These are phyloP conservation scores for Didymella keratinophila DNA, from an alignment of 2,329 filamentous ascomycete genomes.

Conservation along the genomic window DNA sequence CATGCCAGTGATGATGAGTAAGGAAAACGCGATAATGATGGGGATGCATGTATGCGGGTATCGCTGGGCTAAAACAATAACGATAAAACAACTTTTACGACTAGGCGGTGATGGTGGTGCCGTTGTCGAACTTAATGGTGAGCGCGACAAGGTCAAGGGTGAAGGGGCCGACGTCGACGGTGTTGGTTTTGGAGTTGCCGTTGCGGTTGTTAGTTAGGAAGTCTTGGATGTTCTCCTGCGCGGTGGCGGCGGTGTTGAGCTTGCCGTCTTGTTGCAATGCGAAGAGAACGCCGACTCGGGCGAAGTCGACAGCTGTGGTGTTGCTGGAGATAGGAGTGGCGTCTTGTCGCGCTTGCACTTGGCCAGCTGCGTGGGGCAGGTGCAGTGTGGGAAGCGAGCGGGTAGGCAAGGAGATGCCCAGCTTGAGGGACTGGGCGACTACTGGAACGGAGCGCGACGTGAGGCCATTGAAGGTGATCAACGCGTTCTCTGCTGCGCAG, in stretches of 20 bases:
- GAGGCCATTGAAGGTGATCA: constrained; percentile 79
- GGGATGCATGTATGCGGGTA: constrained; percentile 23
- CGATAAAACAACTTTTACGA: constrained; percentile 14
- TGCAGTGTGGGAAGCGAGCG: constrained; percentile 37
- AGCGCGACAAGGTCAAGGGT: constrained; percentile 43
- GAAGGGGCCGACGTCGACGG: constrained; percentile 42
- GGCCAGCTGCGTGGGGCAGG: constrained; percentile 30
- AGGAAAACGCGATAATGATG: constrained; percentile 8
- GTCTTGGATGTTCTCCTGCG: constrained; percentile 54
- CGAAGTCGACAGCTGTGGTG: constrained; percentile 54
- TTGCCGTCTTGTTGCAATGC: constrained; percentile 54
- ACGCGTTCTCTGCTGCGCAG: constrained; percentile 83
- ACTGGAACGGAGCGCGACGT: constrained; percentile 39
- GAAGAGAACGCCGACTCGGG: constrained; percentile 55
- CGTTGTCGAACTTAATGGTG: constrained; percentile 44
- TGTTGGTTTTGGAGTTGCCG: constrained; percentile 33
- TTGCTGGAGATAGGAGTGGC: constrained; percentile 47
- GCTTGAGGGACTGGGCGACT: constrained; percentile 30
- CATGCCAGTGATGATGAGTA: not conserved
- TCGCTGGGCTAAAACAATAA: constrained; percentile 20
- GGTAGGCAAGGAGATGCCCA: constrained; percentile 31
- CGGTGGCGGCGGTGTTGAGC: constrained; percentile 52
- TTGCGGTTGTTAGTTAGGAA: constrained; percentile 45
- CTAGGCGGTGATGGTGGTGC: constrained; percentile 39
- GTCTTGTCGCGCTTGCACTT: constrained; percentile 26